These are phyloP conservation scores for Trichoderma hamatum DNA, from an alignment of 2,329 filamentous ascomycete genomes.

Conservation along the genomic window DNA sequence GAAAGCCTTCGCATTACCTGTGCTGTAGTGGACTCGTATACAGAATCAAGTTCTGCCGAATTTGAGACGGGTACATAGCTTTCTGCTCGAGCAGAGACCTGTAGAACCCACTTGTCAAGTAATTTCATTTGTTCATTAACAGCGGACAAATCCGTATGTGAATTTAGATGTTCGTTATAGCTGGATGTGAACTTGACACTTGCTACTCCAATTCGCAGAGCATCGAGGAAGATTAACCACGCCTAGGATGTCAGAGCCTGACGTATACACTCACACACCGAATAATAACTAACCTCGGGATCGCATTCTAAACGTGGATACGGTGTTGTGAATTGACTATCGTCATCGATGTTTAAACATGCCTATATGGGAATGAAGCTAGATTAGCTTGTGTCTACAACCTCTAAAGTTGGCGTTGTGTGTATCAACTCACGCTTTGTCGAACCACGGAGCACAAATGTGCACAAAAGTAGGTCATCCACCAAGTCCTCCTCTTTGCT, in stretches of 20 bases:
- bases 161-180: neutral
- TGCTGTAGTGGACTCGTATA: neutral
- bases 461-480: neutral
- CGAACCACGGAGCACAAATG: neutral
- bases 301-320: neutral
- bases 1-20: neutral
- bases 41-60: neutral
- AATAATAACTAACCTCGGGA: neutral
- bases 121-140: neutral
- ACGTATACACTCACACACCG: neutral
- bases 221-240: neutral
- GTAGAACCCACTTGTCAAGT: neutral
- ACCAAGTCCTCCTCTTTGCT: neutral
- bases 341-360: neutral
- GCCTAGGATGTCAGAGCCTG: neutral
- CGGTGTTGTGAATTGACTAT: neutral
- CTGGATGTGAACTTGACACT: neutral
- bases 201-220: neutral
- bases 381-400: neutral
- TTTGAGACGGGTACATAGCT: neutral
- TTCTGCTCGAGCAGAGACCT: neutral
- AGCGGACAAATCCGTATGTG: neutral
- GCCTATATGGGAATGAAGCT: neutral
- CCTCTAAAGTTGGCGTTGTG: neutral
- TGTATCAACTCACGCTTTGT: neutral